phyloP scores from a whole-genome alignment of 805 yeast genomes.

The Sugiyamaella smithiae region DNA sequence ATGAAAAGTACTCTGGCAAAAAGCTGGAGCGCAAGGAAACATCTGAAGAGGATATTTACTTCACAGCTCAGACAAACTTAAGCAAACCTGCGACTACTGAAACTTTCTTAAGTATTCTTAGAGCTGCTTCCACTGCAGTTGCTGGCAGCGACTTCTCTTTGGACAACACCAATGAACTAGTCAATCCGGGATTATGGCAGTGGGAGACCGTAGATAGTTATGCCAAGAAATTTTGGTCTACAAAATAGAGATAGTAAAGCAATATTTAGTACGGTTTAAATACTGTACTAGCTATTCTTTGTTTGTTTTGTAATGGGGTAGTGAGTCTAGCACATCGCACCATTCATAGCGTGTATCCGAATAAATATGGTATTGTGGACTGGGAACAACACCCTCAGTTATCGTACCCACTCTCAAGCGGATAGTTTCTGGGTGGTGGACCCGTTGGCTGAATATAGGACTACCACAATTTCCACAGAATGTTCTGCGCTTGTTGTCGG shows the following conservation, averaged over 20 bases:
- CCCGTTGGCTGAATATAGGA: constrained; percentile 3
- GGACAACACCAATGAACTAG: constrained; percentile 22
- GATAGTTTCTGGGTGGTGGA: background rate
- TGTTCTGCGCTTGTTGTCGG: background rate
- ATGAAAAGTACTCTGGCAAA: constrained; percentile 25
- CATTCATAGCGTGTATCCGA: background rate
- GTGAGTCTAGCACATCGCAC: background rate
- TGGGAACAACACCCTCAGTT: constrained; percentile 2
- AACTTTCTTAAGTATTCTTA: constrained; percentile 1
- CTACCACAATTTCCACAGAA: constrained; percentile 11
- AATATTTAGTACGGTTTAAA: background rate
- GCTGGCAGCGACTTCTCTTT: background rate
- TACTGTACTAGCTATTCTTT: background rate
- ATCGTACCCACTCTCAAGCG: constrained; percentile 7
- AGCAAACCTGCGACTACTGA: background rate
- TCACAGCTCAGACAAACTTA: background rate
- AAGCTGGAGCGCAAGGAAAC: constrained; percentile 16
- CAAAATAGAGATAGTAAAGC: background rate
- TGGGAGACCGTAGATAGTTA: constrained; percentile 13
- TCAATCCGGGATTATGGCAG: constrained; percentile 27
- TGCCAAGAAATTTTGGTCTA: constrained; percentile 5
- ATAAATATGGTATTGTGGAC: constrained; percentile 8
- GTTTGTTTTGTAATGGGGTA: background rate
- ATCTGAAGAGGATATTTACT: constrained; percentile 9
- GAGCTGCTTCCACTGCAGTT: background rate